Conservation (phyloP, 306 rosid species). For the Prunus davidiana region DNA sequence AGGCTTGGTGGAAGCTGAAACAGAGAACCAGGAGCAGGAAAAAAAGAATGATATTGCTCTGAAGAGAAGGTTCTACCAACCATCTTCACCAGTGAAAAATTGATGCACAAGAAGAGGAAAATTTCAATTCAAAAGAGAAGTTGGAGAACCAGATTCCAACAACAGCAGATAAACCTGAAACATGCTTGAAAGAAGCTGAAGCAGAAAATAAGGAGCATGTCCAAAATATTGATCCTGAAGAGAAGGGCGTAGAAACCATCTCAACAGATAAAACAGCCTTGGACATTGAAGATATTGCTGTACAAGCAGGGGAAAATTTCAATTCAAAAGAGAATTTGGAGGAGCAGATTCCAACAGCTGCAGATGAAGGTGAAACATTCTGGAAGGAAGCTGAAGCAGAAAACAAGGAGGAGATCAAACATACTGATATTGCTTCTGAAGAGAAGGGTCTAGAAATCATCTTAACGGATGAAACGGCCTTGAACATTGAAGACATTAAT, state of each 20-base stretch:
- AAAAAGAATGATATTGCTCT: not conserved
- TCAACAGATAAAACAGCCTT: not conserved
- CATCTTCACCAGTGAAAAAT: not conserved
- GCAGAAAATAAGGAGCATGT: conserved; percentile 1
- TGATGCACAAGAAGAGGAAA: conserved; percentile 16
- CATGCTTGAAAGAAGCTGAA: conserved; percentile 20
- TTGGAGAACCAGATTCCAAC: conserved; percentile 6
- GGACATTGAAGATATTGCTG: not conserved
- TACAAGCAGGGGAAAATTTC: not conserved
- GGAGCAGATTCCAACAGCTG: not conserved
- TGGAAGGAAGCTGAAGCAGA: conserved; percentile 26
- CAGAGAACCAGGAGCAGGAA: conserved; percentile 3
- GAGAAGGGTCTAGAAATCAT: conserved; percentile 13
- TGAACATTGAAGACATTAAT: not conserved
- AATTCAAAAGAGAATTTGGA: not conserved
- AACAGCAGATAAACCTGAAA: conserved; percentile 9
- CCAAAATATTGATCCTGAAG: not conserved
- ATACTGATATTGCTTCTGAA: conserved; percentile 3
- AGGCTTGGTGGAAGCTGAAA: conserved; percentile 19
- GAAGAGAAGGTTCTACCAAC: conserved; percentile 13
- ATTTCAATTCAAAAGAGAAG: not conserved
- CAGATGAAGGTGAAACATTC: conserved; percentile 15
- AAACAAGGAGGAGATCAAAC: not conserved
- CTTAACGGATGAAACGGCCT: not conserved
- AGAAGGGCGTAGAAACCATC: not conserved